Base-by-base conservation (phyloP, 2,329 filamentous ascomycete genomes). In the Cladosporium sp. region DNA sequence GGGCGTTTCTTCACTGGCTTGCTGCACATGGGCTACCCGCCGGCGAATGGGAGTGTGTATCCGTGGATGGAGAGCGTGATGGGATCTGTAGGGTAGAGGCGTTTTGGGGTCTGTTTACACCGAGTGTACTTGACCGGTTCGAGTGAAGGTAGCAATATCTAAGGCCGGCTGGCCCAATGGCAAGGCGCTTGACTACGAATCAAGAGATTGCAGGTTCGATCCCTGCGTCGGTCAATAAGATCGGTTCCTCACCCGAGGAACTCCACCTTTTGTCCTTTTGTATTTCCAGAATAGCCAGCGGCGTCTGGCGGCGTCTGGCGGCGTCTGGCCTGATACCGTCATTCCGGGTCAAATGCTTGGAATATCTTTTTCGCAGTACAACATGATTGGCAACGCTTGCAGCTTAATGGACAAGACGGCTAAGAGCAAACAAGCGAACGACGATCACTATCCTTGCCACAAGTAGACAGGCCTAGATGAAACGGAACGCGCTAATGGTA, bases 21-120 rank as follows among this genome's bases (percentile, higher is more conserved):
- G 27, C 62, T 83, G 55, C 83, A 86, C 58, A 86, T 85, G 83
- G 83, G 83, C 11, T 86, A 86, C 61, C 83, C 83, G 4, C 63
- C 74, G 59, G 78, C 79, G 0, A 83, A 83, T 55, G 64, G 61
- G 3, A 67, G 70, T 4, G 78, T 83, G 19, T 83, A 81, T 61
- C 77, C 79, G 1, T 83, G 79, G 80, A 78, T 83, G 73, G 79
- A 82, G 60, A 65, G 70, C 50, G 74, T 82, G 1, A 74, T 81
- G 69, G 56, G 22, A 9, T 53, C 56, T 2, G 43, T 47, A 3
- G 45, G 5, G 13, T 48, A 39, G 20, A 9, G 7, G 35, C 12
- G 4, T 33, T 27, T 9, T 27, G 4, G 9, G 22, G 22, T 5
- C 22, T 27, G 22, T 9, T 27, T 9, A 9, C 22, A 16, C 11